These are phyloP conservation scores for Exutisphaerella laricina DNA, from an alignment of 2,329 filamentous ascomycete species.

Conservation along the genomic window DNA sequence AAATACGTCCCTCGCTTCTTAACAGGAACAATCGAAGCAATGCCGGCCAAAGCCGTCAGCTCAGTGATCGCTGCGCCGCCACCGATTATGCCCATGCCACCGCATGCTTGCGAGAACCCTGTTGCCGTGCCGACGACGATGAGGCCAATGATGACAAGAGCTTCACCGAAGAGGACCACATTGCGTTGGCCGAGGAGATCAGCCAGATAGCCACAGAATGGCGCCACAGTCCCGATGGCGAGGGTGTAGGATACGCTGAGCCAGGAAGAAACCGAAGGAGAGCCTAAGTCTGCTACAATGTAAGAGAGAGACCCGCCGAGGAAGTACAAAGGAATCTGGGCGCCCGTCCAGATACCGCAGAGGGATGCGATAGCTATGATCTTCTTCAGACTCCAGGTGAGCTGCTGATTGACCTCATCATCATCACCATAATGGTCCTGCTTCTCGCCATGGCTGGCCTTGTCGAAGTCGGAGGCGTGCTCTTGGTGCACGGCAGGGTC, in stretches of 20 bases:
- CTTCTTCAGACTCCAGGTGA: constrained; percentile 5
- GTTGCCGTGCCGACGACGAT: constrained; percentile 14
- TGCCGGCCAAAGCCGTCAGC: constrained; percentile 15
- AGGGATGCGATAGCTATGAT: constrained; percentile 7
- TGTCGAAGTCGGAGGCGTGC: background rate
- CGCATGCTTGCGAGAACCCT: constrained; percentile 11
- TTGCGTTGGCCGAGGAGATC: constrained; percentile 14
- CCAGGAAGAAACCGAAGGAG: constrained; percentile 9
- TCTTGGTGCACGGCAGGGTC: background rate
- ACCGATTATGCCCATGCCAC: constrained; percentile 11
- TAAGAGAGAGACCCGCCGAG: constrained; percentile 11
- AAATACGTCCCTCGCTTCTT: constrained; percentile 12
- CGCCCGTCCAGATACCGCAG: constrained; percentile 9
- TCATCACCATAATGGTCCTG: background rate
- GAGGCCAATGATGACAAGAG: constrained; percentile 7
- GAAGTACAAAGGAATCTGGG: constrained; percentile 15
- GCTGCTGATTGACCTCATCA: background rate
- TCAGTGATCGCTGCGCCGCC: constrained; percentile 14
- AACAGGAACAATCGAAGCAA: constrained; percentile 12
- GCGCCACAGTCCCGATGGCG: constrained; percentile 14
- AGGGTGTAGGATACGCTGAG: constrained; percentile 13
- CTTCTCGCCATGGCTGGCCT: constrained; percentile 1
- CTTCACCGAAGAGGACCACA: constrained; percentile 10
- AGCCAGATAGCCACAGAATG: constrained; percentile 16
- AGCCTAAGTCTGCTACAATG: constrained; percentile 13